Base-by-base conservation (phyloP, 176 grass and related monocot genomes). In the Avena eriantha region DNA sequence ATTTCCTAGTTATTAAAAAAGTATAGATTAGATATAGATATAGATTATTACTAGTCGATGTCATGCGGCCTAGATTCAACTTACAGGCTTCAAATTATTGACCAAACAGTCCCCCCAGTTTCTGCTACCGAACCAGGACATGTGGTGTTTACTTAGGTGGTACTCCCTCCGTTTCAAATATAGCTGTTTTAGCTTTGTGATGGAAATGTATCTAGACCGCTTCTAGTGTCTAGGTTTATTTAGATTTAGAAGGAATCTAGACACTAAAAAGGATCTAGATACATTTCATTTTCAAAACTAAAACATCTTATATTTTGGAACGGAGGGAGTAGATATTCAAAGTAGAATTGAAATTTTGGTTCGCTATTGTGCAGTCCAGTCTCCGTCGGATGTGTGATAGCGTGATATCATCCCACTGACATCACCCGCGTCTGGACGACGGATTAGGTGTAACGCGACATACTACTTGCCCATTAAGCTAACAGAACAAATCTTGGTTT, bases 281-380 rank as follows among this genome's bases (percentile, higher is more conserved):
- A n/a, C n/a, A n/a, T n/a, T n/a, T n/a, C n/a, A n/a, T 29, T 29
- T 2, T 1, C n/a, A n/a, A n/a, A n/a, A n/a, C n/a, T n/a, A n/a
- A n/a, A n/a, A n/a, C n/a, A n/a, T n/a, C n/a, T n/a, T n/a, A n/a
- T n/a, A n/a, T n/a, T n/a, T n/a, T n/a, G n/a, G n/a, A n/a, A n/a
- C n/a, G n/a, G n/a, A n/a, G n/a, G n/a, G n/a, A n/a, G n/a, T 61
- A 61, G 60, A 64, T 64, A 64, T 11, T 65, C 61, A 65, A 15
- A 65, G 61, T 65, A 65, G 61, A 65, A 65, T 15, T 65, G 24
- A 24, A 65, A 65, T 65, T 65, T 64, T 64, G 60, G 26, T 29
- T 66, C 63, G 63, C 13, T 15, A 1, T 19, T 19, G 6, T 15
- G 54, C 19, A 56, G 6, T 56, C 54, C 12, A 65, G 24, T 65